phyloP scores from a whole-genome alignment of 2,329 filamentous ascomycete species.

The Seiridium unicorne region DNA sequence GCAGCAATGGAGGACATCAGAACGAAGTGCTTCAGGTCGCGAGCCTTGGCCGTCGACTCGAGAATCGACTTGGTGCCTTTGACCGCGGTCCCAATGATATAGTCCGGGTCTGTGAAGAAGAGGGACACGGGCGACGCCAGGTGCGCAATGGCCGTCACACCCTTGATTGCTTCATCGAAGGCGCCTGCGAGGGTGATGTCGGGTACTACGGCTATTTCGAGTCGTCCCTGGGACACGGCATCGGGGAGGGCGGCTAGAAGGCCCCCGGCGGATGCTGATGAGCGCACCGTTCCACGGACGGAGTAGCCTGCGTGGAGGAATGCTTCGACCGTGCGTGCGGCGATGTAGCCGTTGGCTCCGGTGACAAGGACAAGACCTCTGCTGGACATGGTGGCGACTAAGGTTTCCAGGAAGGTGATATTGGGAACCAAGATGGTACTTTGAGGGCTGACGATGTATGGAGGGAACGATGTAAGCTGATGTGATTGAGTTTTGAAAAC shows the following conservation, averaged over 20 bases:
- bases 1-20: constrained; percentile 33
- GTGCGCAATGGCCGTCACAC: constrained; percentile 19
- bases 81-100: constrained; percentile 14
- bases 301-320: constrained; percentile 28
- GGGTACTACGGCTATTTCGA: constrained; percentile 24
- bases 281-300: constrained; percentile 30
- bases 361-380: constrained; percentile 27
- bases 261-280: constrained; percentile 13
- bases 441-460: background rate
- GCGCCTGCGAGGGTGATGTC: constrained; percentile 29
- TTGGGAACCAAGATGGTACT: background rate
- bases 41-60: constrained; percentile 12
- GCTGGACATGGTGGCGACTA: background rate
- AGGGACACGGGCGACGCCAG: constrained; percentile 17
- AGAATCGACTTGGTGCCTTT: constrained; percentile 13
- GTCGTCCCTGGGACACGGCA: constrained; percentile 13
- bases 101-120: constrained; percentile 14
- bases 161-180: constrained; percentile 31
- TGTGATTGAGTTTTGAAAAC: too few relatives aligned
- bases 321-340: constrained; percentile 22
- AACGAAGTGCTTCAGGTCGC: constrained; percentile 20
- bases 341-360: constrained; percentile 34
- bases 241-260: constrained; percentile 12
- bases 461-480: background rate
- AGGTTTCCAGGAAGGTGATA: background rate